These are phyloP conservation scores for Pezicula radicicola DNA, from an alignment of 2,329 filamentous ascomycete genomes.

Conservation along the genomic window DNA sequence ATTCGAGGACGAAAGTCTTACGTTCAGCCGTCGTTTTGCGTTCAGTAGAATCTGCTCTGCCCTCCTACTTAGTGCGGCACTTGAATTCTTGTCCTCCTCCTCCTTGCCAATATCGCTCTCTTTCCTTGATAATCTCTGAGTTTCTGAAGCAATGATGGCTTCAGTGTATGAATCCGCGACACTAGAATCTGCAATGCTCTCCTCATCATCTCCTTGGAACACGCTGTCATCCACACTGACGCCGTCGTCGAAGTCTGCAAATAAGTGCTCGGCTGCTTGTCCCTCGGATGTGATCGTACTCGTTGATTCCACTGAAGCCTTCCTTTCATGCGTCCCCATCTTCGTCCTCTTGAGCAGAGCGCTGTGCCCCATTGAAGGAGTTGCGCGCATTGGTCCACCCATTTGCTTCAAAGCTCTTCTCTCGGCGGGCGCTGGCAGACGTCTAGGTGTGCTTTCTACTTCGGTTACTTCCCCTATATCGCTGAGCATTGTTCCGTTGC, in stretches of 20 bases:
- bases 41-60: slow-evolving; percentile 91
- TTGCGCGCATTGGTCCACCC: slow-evolving; percentile 34
- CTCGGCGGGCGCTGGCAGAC: slow-evolving; percentile 26
- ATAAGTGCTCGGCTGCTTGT: slow-evolving; percentile 38
- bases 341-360: slow-evolving; percentile 44
- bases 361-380: slow-evolving; percentile 43
- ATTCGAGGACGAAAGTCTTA: slow-evolving; percentile 42
- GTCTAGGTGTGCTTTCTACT: slow-evolving; percentile 45
- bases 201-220: slow-evolving; percentile 66
- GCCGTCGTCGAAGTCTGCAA: slow-evolving; percentile 60
- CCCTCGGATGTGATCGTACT: slow-evolving; percentile 55
- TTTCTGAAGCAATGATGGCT: slow-evolving; percentile 25
- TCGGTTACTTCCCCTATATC: slow-evolving; percentile 59
- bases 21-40: slow-evolving; percentile 83
- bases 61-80: slow-evolving; percentile 72
- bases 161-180: slow-evolving; percentile 38
- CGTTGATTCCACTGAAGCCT: slow-evolving; percentile 55
- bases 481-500: slow-evolving; percentile 64
- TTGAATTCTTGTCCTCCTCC: slow-evolving; percentile 66
- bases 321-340: slow-evolving; percentile 43
- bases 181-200: slow-evolving; percentile 37
- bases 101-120: slow-evolving; percentile 35
- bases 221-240: slow-evolving; percentile 62
- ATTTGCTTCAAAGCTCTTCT: slow-evolving; percentile 24
- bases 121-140: slow-evolving; percentile 18